phyloP scores from a whole-genome alignment of 2,329 filamentous ascomycete genomes.

The Tolypocladium inflatum region DNA sequence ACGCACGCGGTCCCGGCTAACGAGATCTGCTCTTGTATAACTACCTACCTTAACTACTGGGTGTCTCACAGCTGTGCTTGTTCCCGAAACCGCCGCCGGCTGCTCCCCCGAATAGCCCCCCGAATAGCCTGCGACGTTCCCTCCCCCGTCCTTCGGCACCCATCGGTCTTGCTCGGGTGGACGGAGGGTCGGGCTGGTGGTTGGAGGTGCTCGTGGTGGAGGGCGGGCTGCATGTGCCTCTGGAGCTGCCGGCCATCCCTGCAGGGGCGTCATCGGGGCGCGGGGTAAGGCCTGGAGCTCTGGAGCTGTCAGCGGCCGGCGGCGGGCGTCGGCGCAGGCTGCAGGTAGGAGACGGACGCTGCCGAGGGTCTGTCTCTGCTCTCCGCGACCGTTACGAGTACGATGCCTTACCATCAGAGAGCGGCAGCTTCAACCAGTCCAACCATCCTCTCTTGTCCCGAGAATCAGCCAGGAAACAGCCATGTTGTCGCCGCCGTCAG shows the following conservation, averaged over 20 bases:
- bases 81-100: not conserved
- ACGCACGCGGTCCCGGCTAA: not conserved
- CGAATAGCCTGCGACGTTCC: not conserved
- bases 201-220: not conserved
- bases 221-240: not conserved
- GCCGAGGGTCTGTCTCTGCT: not conserved
- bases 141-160: slow-evolving; percentile 16
- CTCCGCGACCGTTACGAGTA: too few species aligned
- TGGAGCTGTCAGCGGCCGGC: not conserved
- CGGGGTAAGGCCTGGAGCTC: not conserved
- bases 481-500: too few species aligned
- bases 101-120: not conserved
- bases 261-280: not conserved
- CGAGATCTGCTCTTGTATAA: not conserved
- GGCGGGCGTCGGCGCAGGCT: not conserved
- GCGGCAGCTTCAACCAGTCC: not conserved
- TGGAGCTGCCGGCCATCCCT: not conserved
- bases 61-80: not conserved
- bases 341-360: not conserved
- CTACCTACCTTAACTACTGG: not conserved
- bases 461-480: not conserved
- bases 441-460: too few species aligned
- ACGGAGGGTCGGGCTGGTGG: slow-evolving; percentile 12
- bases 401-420: not conserved
- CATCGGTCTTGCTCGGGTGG: slow-evolving; percentile 24